Evolutionary conservation across 257 asterid genomes (phyloP).

Genomic region (Nicotiana tomentosiformis): DNA sequence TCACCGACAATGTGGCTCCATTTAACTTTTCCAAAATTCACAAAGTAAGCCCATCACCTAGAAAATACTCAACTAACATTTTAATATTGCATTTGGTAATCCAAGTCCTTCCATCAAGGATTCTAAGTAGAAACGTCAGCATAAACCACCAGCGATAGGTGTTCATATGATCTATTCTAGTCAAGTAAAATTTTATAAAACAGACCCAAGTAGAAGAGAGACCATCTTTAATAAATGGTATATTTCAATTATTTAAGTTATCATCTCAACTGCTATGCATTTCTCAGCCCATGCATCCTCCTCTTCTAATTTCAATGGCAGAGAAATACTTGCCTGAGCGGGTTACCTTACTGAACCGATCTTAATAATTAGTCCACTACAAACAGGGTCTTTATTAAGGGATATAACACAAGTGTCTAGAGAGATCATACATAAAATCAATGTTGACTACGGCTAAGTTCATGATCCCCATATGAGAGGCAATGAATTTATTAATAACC

Average conservation of each 20-base stretch:
- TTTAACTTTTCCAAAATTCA: not conserved
- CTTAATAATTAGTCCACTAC: not conserved
- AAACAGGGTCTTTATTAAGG: not conserved
- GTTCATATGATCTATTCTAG: not conserved
- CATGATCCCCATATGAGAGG: not conserved
- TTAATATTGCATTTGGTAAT: not conserved
- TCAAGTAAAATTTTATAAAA: not conserved
- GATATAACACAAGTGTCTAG: not conserved
- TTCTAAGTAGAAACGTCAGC: not conserved
- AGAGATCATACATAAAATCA: not conserved
- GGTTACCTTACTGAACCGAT: not conserved
- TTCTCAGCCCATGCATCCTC: not conserved
- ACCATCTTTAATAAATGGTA: not conserved
- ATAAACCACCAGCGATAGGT: not conserved
- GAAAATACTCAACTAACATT: not conserved
- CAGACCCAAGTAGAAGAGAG: not conserved
- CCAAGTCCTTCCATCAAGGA: not conserved
- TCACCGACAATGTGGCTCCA: not conserved
- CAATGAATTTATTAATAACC: not conserved
- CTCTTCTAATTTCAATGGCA: not conserved
- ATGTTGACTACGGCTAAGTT: not conserved
- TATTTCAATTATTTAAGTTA: not conserved
- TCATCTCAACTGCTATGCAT: not conserved
- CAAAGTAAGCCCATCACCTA: not conserved
- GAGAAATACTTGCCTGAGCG: not conserved